Evolutionary conservation across 2,329 filamentous ascomycete species (phyloP), one percentile per base, ranked within the genome.

Genomic region (Aspergillus pseudoglaucus): DNA sequence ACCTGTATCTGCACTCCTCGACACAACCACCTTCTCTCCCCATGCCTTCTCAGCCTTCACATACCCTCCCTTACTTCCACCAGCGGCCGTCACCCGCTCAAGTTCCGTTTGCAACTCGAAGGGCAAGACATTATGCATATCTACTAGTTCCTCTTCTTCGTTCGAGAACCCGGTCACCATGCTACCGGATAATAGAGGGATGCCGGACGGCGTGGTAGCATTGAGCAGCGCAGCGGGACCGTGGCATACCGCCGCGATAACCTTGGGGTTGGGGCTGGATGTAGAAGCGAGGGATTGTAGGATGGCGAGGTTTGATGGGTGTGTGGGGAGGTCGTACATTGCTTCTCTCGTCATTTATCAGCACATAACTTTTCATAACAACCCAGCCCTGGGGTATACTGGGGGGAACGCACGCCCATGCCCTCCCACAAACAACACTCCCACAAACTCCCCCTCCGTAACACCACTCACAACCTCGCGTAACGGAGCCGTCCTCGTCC

Each of bases 401-500:
- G n/a, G n/a, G n/a, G n/a, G n/a, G n/a, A n/a, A 63, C 73, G 54
- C 60, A 75, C 72, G 75, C 32, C 75, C 77, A 53, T 79, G 74
- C 23, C 77, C 77, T 47, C 77, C 77, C 43, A 78, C 74, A 56
- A 71, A 79, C 57, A 77, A 79, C 47, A 80, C 70, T 46, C 80
- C 83, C 55, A 78, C 83, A 58, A 79, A 87, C 53, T 84, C 79
- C 52, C 65, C 66, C 1, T 79, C 72, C 50, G 77, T 59, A 30
- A 30, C 10, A 2, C 10, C 2, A 12, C 25, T 4, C 10, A 30
- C 25, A 58, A 82, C 78, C 15, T 75, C 64, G 33, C 73, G 72
- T 22, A 87, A 70, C 47, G 75, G 75, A 6, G 65, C 57, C 1
- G 84, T 87, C 23, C 78, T 74, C 61, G 82, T 76, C 81, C 82